These are phyloP conservation scores for Akanthomyces dipterigenus DNA, from an alignment of 2,329 filamentous ascomycete genomes.

Conservation along the genomic window DNA sequence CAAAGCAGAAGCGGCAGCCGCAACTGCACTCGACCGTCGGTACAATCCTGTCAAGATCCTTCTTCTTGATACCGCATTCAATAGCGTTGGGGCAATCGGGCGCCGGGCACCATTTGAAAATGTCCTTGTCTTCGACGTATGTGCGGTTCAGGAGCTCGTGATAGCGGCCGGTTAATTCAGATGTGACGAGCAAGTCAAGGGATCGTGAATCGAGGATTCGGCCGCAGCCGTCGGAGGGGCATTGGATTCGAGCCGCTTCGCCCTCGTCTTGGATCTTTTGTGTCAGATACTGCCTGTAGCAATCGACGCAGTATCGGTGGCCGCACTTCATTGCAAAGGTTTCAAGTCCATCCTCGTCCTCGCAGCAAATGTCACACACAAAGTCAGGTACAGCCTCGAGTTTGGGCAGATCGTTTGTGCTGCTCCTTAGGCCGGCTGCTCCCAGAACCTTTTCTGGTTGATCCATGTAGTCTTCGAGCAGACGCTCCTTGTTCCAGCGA, in stretches of 20 bases:
- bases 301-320: slow-evolving; percentile 87
- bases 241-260: slow-evolving; percentile 90
- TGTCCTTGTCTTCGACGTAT: slow-evolving; percentile 95
- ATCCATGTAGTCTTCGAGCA: slow-evolving; percentile 97
- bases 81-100: slow-evolving; percentile 95
- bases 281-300: slow-evolving; percentile 82
- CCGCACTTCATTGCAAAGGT: slow-evolving; percentile 94
- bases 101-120: slow-evolving; percentile 94
- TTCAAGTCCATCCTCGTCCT: slow-evolving; percentile 69
- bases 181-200: slow-evolving; percentile 65
- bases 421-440: slow-evolving; percentile 70
- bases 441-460: slow-evolving; percentile 72
- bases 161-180: slow-evolving; percentile 58
- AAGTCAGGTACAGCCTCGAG: slow-evolving; percentile 71
- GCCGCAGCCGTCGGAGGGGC: slow-evolving; percentile 79
- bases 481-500: slow-evolving; percentile 91
- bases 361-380: slow-evolving; percentile 91
- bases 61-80: slow-evolving; percentile 81
- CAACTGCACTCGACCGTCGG: slow-evolving; percentile 85
- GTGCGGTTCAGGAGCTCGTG: slow-evolving; percentile 82
- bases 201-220: slow-evolving; percentile 88
- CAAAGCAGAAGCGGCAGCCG: slow-evolving; percentile 88
- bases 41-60: slow-evolving; percentile 76
- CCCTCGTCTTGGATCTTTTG: slow-evolving; percentile 96
- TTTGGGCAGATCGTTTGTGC: slow-evolving; percentile 54